A percentile compares a stretch with the other conserved stretches of the same genome.
phyloP scores from a whole-genome alignment of 2,329 filamentous ascomycete genomes.

The Saccharata proteae region DNA sequence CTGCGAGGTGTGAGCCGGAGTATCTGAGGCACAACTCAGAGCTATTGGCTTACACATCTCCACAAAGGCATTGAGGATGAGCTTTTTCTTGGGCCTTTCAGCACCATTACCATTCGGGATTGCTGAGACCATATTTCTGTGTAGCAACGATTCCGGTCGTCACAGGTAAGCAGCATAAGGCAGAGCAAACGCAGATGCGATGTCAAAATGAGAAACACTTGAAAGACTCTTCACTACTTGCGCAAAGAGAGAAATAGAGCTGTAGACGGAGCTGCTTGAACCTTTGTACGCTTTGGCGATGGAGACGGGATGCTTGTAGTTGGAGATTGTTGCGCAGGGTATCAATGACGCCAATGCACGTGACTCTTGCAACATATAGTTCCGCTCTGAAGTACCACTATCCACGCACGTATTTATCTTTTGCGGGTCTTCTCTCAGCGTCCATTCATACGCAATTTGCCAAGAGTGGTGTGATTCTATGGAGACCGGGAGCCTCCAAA shows the following conservation, averaged over 20 bases:
- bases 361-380: slow-evolving; percentile 8
- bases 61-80: slow-evolving; percentile 32
- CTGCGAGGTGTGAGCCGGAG: too few relatives aligned
- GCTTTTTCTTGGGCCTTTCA: slow-evolving; percentile 18
- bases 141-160: neutral
- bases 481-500: too few relatives aligned
- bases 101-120: slow-evolving; percentile 6
- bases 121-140: neutral
- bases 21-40: slow-evolving; percentile 35
- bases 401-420: too few relatives aligned
- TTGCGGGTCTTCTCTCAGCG: too few relatives aligned
- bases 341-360: slow-evolving; percentile 7
- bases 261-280: too few relatives aligned
- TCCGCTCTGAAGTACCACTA: too few relatives aligned
- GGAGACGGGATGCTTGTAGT: neutral
- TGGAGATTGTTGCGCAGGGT: slow-evolving; percentile 2
- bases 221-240: too few relatives aligned
- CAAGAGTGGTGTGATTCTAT: too few relatives aligned
- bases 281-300: too few relatives aligned
- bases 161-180: too few relatives aligned
- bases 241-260: too few relatives aligned
- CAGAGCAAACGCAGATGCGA: neutral
- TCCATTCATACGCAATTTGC: too few relatives aligned
- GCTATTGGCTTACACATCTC: slow-evolving; percentile 15
- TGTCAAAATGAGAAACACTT: neutral